Percentiles rank a stretch among this genome's conserved stretches.
Evolutionary conservation across 164 flowering plant genomes (phyloP).

Genomic region (Vitis cinerea): DNA sequence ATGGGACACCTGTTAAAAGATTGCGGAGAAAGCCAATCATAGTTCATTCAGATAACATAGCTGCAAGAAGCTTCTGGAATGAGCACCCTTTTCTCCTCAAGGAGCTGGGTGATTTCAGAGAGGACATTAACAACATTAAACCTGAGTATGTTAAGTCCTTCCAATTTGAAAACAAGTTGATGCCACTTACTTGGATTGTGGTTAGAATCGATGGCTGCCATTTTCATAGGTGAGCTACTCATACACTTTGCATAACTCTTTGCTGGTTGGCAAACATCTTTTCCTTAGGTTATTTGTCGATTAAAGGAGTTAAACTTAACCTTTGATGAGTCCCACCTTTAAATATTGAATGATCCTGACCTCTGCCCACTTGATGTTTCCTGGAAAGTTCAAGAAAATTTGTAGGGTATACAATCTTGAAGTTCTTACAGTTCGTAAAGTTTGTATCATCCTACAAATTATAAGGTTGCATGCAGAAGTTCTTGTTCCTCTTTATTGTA

Average conservation of each 20-base stretch:
- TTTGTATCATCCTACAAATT: too few relatives aligned
- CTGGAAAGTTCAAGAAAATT: neutral
- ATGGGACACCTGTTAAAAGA: conserved; percentile 55
- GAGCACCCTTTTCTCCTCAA: conserved; percentile 33
- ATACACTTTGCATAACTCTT: neutral
- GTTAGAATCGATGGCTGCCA: conserved; percentile 82
- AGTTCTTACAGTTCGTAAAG: neutral
- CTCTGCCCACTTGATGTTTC: neutral
- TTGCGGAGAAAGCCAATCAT: conserved; percentile 33
- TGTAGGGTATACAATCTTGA: neutral
- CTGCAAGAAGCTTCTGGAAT: conserved; percentile 57
- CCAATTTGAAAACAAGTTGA: conserved; percentile 46
- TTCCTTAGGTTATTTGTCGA: neutral
- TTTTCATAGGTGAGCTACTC: conserved; percentile 61
- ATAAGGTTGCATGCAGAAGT: too few relatives aligned
- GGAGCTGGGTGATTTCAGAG: conserved; percentile 47
- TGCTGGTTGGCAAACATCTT: neutral
- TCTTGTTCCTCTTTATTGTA: too few relatives aligned
- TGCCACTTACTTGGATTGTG: conserved; percentile 78
- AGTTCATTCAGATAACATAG: conserved; percentile 44
- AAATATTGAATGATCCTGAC: neutral
- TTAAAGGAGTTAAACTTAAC: neutral
- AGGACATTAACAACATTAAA: conserved; percentile 33
- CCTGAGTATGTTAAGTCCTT: conserved; percentile 57
- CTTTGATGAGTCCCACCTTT: neutral